These are phyloP conservation scores for Eurotiales sp. DNA, from an alignment of 2,329 filamentous ascomycete genomes.

Conservation along the genomic window DNA sequence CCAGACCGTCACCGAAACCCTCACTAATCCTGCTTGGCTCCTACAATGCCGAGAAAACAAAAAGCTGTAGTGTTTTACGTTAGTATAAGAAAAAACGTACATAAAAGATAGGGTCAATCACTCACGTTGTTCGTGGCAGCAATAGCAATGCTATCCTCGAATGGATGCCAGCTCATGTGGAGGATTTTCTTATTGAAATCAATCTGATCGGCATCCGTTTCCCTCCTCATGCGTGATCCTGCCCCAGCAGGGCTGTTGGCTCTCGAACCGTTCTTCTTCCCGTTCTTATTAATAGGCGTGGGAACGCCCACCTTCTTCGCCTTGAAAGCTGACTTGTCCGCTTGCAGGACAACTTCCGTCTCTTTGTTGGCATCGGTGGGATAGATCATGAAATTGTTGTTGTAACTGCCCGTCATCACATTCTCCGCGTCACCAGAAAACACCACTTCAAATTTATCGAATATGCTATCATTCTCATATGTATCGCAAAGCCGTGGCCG, in stretches of 20 bases:
- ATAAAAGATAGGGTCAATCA: slow-evolving; percentile 20
- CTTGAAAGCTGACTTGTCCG: slow-evolving; percentile 98
- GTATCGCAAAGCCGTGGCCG: slow-evolving; percentile 93
- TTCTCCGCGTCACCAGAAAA: slow-evolving; percentile 98
- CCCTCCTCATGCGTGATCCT: slow-evolving; percentile 94
- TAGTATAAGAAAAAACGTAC: slow-evolving; percentile 12
- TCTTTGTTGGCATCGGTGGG: slow-evolving; percentile 94
- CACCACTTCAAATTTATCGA: slow-evolving; percentile 99
- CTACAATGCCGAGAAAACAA: slow-evolving; percentile 73
- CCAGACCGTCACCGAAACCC: slow-evolving; percentile 5
- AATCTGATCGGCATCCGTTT: slow-evolving; percentile 98
- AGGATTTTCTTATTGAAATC: slow-evolving; percentile 99
- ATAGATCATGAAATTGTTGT: slow-evolving; percentile 99
- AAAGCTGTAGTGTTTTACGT: slow-evolving; percentile 53
- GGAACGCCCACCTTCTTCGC: slow-evolving; percentile 99
- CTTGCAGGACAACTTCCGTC: slow-evolving; percentile 93
- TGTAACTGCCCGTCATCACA: slow-evolving; percentile 99
- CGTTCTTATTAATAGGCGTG: slow-evolving; percentile 87
- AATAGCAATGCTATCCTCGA: slow-evolving; percentile 98
- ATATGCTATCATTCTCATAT: slow-evolving; percentile 99
- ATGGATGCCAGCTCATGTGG: slow-evolving; percentile 99
- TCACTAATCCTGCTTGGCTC: slow-evolving; percentile 4
- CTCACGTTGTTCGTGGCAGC: slow-evolving; percentile 98
- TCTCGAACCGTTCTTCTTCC: slow-evolving; percentile 84
- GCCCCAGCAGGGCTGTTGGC: slow-evolving; percentile 84